Conservation (phyloP, 2,329 filamentous ascomycete genomes). For the Didymella glomerata region DNA sequence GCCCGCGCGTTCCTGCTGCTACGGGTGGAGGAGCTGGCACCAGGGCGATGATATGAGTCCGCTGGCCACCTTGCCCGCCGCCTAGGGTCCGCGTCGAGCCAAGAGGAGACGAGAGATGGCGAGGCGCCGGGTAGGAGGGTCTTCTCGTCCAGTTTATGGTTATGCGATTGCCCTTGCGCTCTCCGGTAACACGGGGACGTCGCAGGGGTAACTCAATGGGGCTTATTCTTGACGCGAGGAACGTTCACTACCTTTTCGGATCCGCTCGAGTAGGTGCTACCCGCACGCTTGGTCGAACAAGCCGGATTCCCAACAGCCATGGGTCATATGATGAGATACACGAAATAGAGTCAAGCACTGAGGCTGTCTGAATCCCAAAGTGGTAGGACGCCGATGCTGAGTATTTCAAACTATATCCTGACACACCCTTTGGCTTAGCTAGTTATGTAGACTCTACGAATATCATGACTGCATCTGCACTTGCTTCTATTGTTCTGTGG, state of each 20-base stretch:
- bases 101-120: slow-evolving; percentile 44
- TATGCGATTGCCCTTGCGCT: slow-evolving; percentile 85
- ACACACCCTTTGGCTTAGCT: slow-evolving; percentile 51
- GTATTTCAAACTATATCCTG: slow-evolving; percentile 58
- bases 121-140: slow-evolving; percentile 55
- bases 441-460: slow-evolving; percentile 24
- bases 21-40: slow-evolving; percentile 55
- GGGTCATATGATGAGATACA: slow-evolving; percentile 85
- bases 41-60: slow-evolving; percentile 94
- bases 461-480: neutral
- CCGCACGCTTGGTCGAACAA: slow-evolving; percentile 71
- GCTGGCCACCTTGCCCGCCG: slow-evolving; percentile 55
- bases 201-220: slow-evolving; percentile 95
- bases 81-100: slow-evolving; percentile 32
- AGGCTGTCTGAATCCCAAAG: slow-evolving; percentile 63
- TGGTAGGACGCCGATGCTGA: slow-evolving; percentile 55
- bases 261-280: slow-evolving; percentile 52
- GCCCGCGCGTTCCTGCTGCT: slow-evolving; percentile 31
- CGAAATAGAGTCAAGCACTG: slow-evolving; percentile 99
- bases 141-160: slow-evolving; percentile 93
- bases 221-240: slow-evolving; percentile 99
- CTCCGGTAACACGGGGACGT: slow-evolving; percentile 48
- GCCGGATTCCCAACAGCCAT: slow-evolving; percentile 62
- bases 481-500: slow-evolving; percentile 8
- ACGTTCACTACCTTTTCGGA: slow-evolving; percentile 62